phyloP scores from a whole-genome alignment of 2,329 filamentous ascomycete genomes.

The Coniella vitis region DNA sequence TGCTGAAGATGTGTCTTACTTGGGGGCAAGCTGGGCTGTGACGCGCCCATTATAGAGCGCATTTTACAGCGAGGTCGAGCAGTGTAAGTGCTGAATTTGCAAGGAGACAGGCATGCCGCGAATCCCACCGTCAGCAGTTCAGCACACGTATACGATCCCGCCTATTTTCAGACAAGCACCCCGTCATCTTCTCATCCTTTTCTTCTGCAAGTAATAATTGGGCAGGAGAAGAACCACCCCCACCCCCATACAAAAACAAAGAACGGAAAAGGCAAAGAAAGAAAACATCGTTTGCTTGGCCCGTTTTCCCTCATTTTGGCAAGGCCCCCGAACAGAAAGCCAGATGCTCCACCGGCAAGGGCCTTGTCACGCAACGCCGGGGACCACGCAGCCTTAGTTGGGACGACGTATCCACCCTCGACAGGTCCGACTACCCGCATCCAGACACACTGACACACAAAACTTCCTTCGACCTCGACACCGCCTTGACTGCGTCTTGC shows the following conservation, averaged over 20 bases:
- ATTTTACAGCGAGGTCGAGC: no score
- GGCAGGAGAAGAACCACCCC: no score
- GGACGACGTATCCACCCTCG: background rate
- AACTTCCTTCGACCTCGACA: background rate
- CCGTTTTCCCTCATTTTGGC: no score
- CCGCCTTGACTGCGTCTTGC: background rate
- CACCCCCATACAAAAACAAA: no score
- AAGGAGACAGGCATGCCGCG: background rate
- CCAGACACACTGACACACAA: background rate
- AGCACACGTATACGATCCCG: background rate
- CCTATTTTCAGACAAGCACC: constrained; percentile 2
- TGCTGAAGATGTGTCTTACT: no score
- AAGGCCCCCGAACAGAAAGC: no score
- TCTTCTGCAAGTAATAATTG: no score
- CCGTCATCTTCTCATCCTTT: background rate
- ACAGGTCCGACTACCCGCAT: background rate
- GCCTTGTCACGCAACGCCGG: background rate
- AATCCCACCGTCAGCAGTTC: constrained; percentile 1
- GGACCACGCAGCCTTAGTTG: background rate
- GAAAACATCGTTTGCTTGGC: no score
- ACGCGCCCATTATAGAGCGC: no score
- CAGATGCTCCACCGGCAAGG: background rate
- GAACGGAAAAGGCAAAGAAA: background rate
- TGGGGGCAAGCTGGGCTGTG: no score
- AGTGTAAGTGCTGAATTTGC: background rate